Base-by-base conservation (phyloP, 2,329 filamentous ascomycete genomes). In the Neonectria punicea region DNA sequence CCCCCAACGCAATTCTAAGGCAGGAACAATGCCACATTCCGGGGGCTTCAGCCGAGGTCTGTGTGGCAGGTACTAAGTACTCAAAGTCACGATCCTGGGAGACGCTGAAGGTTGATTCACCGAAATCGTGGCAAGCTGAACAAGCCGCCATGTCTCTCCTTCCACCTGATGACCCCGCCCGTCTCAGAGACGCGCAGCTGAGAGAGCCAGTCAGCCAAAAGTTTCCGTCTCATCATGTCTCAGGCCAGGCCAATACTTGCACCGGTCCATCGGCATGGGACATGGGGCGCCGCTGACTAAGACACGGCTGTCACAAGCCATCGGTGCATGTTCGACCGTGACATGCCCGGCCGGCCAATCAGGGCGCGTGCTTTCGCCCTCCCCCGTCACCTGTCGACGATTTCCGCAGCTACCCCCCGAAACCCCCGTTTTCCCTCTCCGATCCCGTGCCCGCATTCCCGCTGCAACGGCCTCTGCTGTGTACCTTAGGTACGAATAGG, bases 221-320 rank as follows among this genome's bases (percentile, higher is more conserved):
- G 7, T 8, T 28, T 20, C 14, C 44, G 25, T 9, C 20, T 28
- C 20, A 9, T 10, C 16, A 9, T 49, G 44, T 53, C 41, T 55
- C 34, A 41, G 36, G 36, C 25, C 25, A 49, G 25, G 11, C 39
- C 36, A 32, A 49, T 61, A 36, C 61, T 53, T 49, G 39, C 36
- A 47, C 55, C 58, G 56, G 62, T 47, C 43, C 47, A 39, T 47
- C 54, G 50, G 30, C 18, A 28, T 44, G n/a, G 47, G n/a, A 44
- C 47, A 49, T 50, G 13, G 49, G 14, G 22, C 32, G 53, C 5
- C 9, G 58, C 66, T 66, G 61, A 71, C 59, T 70, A 67, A 58
- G 66, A 44, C 30, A 60, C 53, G 61, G 67, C 64, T 73, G 69
- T 73, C 71, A 73, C 71, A 73, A 73, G 71, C 71, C 68, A 69